Evolutionary conservation across 305 asterid species (phyloP), one percentile per base, ranked within the genome.

Genomic region (Fraxinus ornus): DNA sequence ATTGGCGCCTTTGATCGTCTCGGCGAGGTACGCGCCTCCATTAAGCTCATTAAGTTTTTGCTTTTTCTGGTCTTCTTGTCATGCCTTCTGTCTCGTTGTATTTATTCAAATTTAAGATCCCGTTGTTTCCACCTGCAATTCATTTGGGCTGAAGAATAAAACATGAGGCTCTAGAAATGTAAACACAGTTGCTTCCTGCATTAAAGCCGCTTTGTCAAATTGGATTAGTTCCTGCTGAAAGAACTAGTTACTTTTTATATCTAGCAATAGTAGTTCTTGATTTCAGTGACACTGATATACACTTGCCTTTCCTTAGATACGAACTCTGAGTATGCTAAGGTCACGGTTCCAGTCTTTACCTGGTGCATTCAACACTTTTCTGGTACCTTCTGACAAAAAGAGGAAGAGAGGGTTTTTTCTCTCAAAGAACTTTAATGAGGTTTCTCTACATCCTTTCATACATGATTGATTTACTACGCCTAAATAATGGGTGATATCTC

Each of bases 331-430:
- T 90, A 97, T 97, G 99, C 87, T 97, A 74, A 89, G 99, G 89
- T 93, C 99, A 77, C 96, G 99, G 72, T 97, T 97, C 87, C 97
- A 91, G 89, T 97, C 99, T 44, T 87, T 97, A 80, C 99, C 99
- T 77, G 94, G 95, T 87, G 99, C 98, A 86, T 97, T 97, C 92
- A 95, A 95, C 87, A 89, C 95, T 77, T 88, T 86, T 87, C 87
- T 97, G 91, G 92, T 95, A 81, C 99, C 99, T 78, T 90, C 97
- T 60, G 97, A 92, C 47, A 92, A 83, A 89, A 80, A 88, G 77
- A 95, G 88, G 88, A 94, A 91, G 86, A 87, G 91, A 86, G 93
- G 97, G 81, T 90, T 93, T 83, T 91, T 94, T 85, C 86, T 89
- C 79, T 88, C 97, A 76, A 97, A 89, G 87, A 88, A 89, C 84